Percentiles rank a stretch among this genome's conserved stretches.
Conservation (phyloP, 768 basidiomycete species). For the Rhizopogon sp. region DNA sequence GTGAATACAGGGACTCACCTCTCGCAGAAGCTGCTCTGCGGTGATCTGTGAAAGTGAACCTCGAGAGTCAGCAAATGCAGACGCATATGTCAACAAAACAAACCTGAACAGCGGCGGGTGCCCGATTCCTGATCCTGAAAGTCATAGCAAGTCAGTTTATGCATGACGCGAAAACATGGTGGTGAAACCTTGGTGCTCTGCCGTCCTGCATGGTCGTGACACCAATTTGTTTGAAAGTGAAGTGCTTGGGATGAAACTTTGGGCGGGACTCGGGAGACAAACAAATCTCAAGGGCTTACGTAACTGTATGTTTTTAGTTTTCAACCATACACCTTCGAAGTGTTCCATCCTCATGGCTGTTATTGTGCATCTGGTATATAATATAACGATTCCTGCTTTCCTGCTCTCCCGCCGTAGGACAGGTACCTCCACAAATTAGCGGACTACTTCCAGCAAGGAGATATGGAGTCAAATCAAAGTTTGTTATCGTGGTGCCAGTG, state of each 20-base stretch:
- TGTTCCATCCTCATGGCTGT: constrained; percentile 81
- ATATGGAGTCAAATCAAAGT: constrained; percentile 99
- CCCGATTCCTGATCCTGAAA: constrained; percentile 90
- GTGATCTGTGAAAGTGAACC: constrained; percentile 64
- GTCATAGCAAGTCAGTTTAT: constrained; percentile 3
- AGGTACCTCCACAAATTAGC: constrained; percentile 99
- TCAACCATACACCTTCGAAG: too few relatives aligned
- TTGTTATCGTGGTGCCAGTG: constrained; percentile 90
- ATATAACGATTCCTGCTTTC: constrained; percentile 85
- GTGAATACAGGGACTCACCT: constrained; percentile 41
- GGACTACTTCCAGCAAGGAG: constrained; percentile 99
- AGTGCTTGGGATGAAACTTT: too few relatives aligned
- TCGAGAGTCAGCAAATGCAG: constrained; percentile 3
- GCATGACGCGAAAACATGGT: neutral
- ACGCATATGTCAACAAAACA: constrained; percentile 17
- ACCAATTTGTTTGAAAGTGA: too few relatives aligned
- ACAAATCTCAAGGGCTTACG: too few relatives aligned
- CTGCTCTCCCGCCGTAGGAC: constrained; percentile 93
- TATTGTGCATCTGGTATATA: constrained; percentile 91
- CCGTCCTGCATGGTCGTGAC: constrained; percentile 64
- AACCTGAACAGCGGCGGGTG: constrained; percentile 90
- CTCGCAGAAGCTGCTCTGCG: constrained; percentile 94
- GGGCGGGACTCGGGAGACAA: too few relatives aligned
- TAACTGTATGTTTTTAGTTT: too few relatives aligned
- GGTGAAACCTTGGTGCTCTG: constrained; percentile 61